Evolutionary conservation across 257 asterid species (phyloP), one percentile per base, ranked within the genome.

Genomic region (Haberlea rhodopensis): DNA sequence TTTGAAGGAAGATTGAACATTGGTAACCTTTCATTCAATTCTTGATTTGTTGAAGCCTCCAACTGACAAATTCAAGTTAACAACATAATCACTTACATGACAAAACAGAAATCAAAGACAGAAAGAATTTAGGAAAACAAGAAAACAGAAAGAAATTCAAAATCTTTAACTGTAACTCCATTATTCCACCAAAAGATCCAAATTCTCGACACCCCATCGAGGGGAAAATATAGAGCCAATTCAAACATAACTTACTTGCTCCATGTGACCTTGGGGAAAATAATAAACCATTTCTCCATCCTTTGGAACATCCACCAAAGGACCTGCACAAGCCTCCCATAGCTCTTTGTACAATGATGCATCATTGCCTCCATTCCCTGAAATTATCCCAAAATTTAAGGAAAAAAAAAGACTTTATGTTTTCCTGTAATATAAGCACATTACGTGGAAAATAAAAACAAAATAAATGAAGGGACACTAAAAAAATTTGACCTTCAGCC

Each of bases 11-110:
- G 73, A 73, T 66, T 71, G 75, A 79, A 81, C 83, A 76, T 69
- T 27, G 81, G 84, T 29, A 71, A 73, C 77, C 74, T 75, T 48
- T 76, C 77, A 79, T 75, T 67, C 68, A 77, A 46, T 61, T 81
- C 87, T 65, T 79, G 81, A 77, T 83, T 81, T 21, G 85, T 79
- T 34, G 87, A 85, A 54, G 84, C 89, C 71, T 76, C 92, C 78
- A 85, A 73, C 92, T 85, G 71, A n/a, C 55, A 61, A 27, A 71
- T 29, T 49, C 63, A 16, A 60, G 51, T 8, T 56, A 57, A 57
- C 22, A 28, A 60, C 53, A 51, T 26, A 68, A 29, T 5, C n/a
- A 29, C 11, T 13, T 15, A 28, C 72, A 10, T 20, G 49, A 66
- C 20, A 53, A 13, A 6, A 60, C 48, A 37, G 5, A 37, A 37